phyloP scores from a whole-genome alignment of 352 stramenopile genomes.

The Hyaloperonospora arabidopsidis region DNA sequence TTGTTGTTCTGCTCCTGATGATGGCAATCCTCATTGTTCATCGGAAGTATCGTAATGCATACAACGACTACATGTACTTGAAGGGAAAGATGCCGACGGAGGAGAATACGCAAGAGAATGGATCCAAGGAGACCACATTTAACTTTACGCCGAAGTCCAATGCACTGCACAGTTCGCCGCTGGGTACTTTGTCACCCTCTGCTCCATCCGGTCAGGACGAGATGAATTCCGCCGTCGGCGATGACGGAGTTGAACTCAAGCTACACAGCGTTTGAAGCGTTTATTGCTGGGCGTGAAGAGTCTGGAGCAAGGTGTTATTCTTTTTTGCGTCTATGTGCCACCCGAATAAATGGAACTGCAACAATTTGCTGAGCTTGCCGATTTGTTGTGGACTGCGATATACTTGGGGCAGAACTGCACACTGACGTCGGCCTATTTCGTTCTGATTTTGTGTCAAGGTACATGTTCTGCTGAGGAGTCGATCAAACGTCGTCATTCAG shows the following conservation, averaged over 20 bases:
- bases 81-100: slow-evolving; percentile 66
- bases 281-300: slow-evolving; percentile 1
- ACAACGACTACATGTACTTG: slow-evolving; percentile 79
- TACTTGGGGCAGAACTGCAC: too few species aligned
- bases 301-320: too few species aligned
- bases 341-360: too few species aligned
- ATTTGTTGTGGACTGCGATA: too few species aligned
- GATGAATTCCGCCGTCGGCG: slow-evolving; percentile 20
- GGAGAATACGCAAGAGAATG: slow-evolving; percentile 45
- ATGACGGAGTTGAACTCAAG: slow-evolving; percentile 32
- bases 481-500: too few species aligned
- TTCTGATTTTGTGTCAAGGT: too few species aligned
- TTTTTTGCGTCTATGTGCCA: too few species aligned
- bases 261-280: slow-evolving; percentile 32
- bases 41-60: slow-evolving; percentile 69
- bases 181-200: slow-evolving; percentile 19
- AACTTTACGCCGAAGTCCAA: slow-evolving; percentile 61
- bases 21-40: slow-evolving; percentile 59
- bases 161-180: slow-evolving; percentile 38
- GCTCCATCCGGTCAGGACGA: slow-evolving; percentile 14
- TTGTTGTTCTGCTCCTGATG: slow-evolving; percentile 64
- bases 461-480: too few species aligned
- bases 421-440: too few species aligned
- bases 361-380: too few species aligned
- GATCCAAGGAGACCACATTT: slow-evolving; percentile 65